Base-by-base conservation (phyloP, 805 yeast genomes). In the Torulaspora quercuum region DNA sequence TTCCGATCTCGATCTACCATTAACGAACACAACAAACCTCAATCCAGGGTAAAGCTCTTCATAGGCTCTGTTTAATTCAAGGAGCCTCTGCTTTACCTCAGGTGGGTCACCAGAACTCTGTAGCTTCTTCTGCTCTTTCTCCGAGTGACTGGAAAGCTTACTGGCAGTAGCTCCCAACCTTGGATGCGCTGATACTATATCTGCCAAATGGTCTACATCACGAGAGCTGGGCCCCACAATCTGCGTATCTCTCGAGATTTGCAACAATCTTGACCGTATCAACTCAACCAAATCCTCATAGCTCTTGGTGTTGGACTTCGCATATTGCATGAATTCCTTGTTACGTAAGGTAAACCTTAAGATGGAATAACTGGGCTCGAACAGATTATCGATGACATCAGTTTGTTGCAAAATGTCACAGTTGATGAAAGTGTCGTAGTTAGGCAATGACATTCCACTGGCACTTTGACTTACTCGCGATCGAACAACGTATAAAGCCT, bases 181-280 rank as follows among this genome's bases (percentile, higher is more conserved):
- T 11, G 97, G 97, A 62, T 88, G 97, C 0, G 96, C 95, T 1
- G 85, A 80, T n/a, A 89, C 76, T 39, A 89, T 86, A 25, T 71
- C 63, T 28, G 69, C 52, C 8, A 73, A 56, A 12, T 55, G 51
- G 13, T 44, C 49, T 6, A 43, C 45, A 26, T 40, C 33, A 14
- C 38, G 41, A 13, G 49, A 52, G 42, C 40, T 47, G 34, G 50
- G 48, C 3, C 44, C 49, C 27, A 48, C 61, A 10, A 25, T 40
- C 22, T 59, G 59, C 3, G 59, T 51, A 6, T 52, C 45, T 7
- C 41, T 31, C 6, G 67, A 52, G 21, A 70, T 58, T 9, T 44
- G 32, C 3, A 66, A 48, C 12, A 81, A 58, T 7, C 52, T 53
- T 0, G 25, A 14, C 33, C 83, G 65, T 2, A 69, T 61, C 2